Evolutionary conservation across 75 land plant species (phyloP), one percentile per base, ranked within the genome.

Genomic region (Picea sitchensis): DNA sequence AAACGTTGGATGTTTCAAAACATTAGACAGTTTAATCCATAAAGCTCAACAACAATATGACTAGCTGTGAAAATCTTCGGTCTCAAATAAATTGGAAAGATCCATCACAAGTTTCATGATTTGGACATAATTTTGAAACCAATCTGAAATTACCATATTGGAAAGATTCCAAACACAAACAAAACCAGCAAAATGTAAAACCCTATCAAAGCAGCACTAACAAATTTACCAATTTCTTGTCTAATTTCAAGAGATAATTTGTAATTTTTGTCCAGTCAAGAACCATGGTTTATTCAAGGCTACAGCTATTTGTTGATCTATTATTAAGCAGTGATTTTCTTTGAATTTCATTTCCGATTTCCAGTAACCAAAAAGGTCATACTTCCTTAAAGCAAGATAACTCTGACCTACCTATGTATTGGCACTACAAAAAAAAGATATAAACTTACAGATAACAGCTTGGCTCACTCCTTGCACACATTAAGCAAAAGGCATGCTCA

Each of bases 401-500:
- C 17, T 65, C 34, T 15, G 13, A 71, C 7, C 41, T 12, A 71
- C 56, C 51, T 6, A 69, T 47, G 20, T 41, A 69, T 20, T 71
- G 74, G n/a, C 44, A 8, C 23, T 41, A 71, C 44, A 47, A 71
- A 51, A 51, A 71, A 41, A 20, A 11, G n/a, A 36, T 26, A 2
- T 64, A 14, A 31, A 41, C 89, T 78, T 86, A 87, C 89, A 87
- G 77, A 73, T 81, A 87, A 57, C 89, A 87, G 51, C 26, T 79
- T 11, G 84, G 61, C 69, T 87, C 89, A 3, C 62, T 87, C 58
- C 83, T 82, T 61, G 89, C 89, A 80, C 89, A 87, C 4, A 84
- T 87, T 58, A 87, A 80, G 84, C 89, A 87, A 68, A 82, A 87
- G 36, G 83, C 83, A 78, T 87, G 89, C 78, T 87, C 84, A 74